These are phyloP conservation scores for Myxozyma lipomycoides DNA, from an alignment of 805 yeast species.

Conservation along the genomic window DNA sequence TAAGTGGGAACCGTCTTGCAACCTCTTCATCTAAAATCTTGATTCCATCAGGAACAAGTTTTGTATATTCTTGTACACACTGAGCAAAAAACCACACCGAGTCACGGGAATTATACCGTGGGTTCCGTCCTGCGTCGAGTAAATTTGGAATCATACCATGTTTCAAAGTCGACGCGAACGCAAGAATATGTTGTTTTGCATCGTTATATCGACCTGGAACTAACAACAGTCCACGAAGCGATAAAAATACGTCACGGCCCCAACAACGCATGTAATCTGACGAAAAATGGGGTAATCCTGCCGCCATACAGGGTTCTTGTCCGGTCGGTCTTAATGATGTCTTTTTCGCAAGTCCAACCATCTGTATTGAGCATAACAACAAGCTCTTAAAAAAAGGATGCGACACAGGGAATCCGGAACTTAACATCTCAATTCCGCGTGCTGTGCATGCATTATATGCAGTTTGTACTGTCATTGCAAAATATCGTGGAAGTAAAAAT, in stretches of 20 bases:
- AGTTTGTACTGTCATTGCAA: slow-evolving; percentile 73
- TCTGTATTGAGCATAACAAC: slow-evolving; percentile 78
- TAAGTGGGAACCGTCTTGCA: slow-evolving; percentile 80
- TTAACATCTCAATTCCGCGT: slow-evolving; percentile 57
- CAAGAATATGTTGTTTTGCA: slow-evolving; percentile 76
- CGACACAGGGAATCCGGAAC: slow-evolving; percentile 51
- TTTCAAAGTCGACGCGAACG: slow-evolving; percentile 84
- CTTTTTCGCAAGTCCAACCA: slow-evolving; percentile 68
- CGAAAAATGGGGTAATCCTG: slow-evolving; percentile 94
- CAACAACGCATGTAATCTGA: slow-evolving; percentile 92
- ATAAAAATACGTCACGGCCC: slow-evolving; percentile 95
- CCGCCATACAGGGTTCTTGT: slow-evolving; percentile 73
- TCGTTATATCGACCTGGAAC: slow-evolving; percentile 74
- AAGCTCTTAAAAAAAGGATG: slow-evolving; percentile 75
- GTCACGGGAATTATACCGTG: slow-evolving; percentile 93
- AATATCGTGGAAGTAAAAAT: slow-evolving; percentile 80
- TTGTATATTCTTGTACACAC: slow-evolving; percentile 77
- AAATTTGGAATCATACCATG: slow-evolving; percentile 94
- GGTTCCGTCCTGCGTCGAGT: slow-evolving; percentile 88
- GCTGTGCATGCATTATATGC: slow-evolving; percentile 78
- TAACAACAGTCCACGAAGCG: slow-evolving; percentile 75
- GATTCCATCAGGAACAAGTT: slow-evolving; percentile 63
- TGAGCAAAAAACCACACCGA: slow-evolving; percentile 95
- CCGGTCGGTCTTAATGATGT: slow-evolving; percentile 70
- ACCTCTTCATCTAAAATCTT: slow-evolving; percentile 66